These are phyloP conservation scores for Colletotrichum cereale DNA, from an alignment of 2,329 filamentous ascomycete species.

Conservation along the genomic window DNA sequence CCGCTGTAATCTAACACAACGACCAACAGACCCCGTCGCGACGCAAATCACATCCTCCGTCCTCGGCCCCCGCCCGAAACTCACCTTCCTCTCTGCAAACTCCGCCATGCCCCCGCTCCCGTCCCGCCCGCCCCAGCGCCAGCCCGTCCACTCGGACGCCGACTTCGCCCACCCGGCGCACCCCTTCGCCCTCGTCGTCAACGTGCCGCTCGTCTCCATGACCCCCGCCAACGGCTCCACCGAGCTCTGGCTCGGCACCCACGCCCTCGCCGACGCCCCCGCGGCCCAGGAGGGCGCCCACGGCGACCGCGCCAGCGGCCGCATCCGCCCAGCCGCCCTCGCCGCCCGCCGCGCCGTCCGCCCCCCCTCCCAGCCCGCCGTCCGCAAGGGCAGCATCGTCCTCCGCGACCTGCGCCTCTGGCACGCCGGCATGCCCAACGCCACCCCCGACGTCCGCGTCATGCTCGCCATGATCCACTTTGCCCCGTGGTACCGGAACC, in stretches of 20 bases:
- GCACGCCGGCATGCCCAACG: slow-evolving; percentile 74
- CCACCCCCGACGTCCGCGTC: slow-evolving; percentile 61
- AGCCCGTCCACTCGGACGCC: slow-evolving; percentile 71
- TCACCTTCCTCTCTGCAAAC: slow-evolving; percentile 71
- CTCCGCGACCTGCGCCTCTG: slow-evolving; percentile 72
- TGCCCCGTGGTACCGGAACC: slow-evolving; percentile 68
- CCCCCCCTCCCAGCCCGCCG: slow-evolving; percentile 62
- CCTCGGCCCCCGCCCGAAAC: slow-evolving; percentile 66
- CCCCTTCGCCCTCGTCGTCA: slow-evolving; percentile 68
- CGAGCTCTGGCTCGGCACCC: slow-evolving; percentile 71
- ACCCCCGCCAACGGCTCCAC: slow-evolving; percentile 66
- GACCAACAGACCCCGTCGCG: slow-evolving; percentile 61
- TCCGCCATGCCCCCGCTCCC: slow-evolving; percentile 65
- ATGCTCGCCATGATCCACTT: slow-evolving; percentile 74
- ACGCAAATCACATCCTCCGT: slow-evolving; percentile 67
- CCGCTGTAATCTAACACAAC: not conserved
- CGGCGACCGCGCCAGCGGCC: slow-evolving; percentile 64
- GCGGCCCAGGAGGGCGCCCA: slow-evolving; percentile 61
- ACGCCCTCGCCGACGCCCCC: slow-evolving; percentile 50
- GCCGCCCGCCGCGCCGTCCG: slow-evolving; percentile 51
- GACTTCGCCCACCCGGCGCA: slow-evolving; percentile 67
- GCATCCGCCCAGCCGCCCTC: slow-evolving; percentile 58
- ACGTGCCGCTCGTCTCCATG: slow-evolving; percentile 65
- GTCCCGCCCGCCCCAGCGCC: slow-evolving; percentile 55
- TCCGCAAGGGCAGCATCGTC: slow-evolving; percentile 67